Base-by-base conservation (phyloP, 208 protist species). In the Acanthamoeba royreba region DNA sequence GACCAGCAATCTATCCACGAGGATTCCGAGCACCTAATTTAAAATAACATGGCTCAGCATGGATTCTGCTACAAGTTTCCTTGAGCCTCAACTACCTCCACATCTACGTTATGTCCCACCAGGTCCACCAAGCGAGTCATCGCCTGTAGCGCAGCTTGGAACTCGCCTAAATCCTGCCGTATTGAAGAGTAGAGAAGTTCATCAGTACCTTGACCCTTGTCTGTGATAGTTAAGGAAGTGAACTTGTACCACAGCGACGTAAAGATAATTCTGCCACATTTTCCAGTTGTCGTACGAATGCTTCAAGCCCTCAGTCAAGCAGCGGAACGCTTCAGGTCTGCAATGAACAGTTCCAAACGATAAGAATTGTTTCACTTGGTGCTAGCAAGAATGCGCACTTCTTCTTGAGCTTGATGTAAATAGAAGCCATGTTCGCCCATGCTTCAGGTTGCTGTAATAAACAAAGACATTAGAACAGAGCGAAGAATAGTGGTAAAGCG, bases 221-320 rank as follows among this genome's bases (percentile, higher is more conserved):
- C n/a, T n/a, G n/a, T n/a, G n/a, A n/a, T n/a, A n/a, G n/a, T n/a
- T n/a, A n/a, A n/a, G n/a, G n/a, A n/a, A n/a, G n/a, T n/a, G n/a
- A n/a, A n/a, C n/a, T n/a, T 53, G 38, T n/a, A 92, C 91, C 22
- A 96, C 74, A 35, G 63, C 55, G 5, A 96, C 77, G 66, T 93
- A 88, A 28, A 97, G 53, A 46, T 94, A 97, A 33, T 97, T 97
- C 72, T 97, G 94, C 96, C 96, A 97, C 49, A 97, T 95, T 72
- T 95, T 96, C 96, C 96, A 97, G 69, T 94, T 96, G 31, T 96
- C 94, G 58, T 94, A 92, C 28, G 52, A 83, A 11, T 93, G 61
- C 58, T 96, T 96, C 19, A 97, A 19, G 42, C 94, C 96, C 31
- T 97, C 94, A 28, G 93, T 45, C 0, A 97, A 42, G 4, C 96